phyloP scores from a whole-genome alignment of 495 filamentous ascomycete genomes.

The Tirmania nivea region DNA sequence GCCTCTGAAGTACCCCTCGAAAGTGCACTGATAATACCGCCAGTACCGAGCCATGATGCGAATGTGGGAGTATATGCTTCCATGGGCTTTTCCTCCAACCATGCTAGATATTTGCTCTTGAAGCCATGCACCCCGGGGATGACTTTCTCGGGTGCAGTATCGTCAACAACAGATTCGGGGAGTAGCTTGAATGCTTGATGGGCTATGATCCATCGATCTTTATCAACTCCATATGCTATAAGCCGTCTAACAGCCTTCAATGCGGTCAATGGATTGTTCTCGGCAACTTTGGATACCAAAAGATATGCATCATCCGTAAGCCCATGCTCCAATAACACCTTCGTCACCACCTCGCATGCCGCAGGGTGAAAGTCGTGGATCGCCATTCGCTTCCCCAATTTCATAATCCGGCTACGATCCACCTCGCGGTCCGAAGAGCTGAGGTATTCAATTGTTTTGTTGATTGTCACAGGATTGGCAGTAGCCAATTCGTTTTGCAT shows the following conservation, averaged over 20 bases:
- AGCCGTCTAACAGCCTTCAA: not conserved
- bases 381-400: not conserved
- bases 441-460: constrained; percentile 7
- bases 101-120: constrained; percentile 4
- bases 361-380: not conserved
- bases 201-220: not conserved
- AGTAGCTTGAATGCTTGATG: not conserved
- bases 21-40: not conserved
- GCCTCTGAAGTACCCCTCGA: not conserved
- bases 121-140: constrained; percentile 4
- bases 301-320: not conserved
- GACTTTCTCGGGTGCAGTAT: constrained; percentile 1
- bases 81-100: not conserved
- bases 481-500: constrained; percentile 2
- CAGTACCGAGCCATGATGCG: not conserved
- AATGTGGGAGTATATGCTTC: not conserved
- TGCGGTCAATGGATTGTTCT: not conserved
- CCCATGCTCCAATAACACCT: not conserved
- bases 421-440: constrained; percentile 5
- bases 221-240: not conserved
- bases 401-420: constrained; percentile 10
- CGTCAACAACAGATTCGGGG: not conserved
- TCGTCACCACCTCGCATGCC: not conserved
- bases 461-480: not conserved
- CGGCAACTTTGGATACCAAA: not conserved